These are phyloP conservation scores for Rhododendron ferrugineum DNA, from an alignment of 148 eudicot species.

Conservation along the genomic window DNA sequence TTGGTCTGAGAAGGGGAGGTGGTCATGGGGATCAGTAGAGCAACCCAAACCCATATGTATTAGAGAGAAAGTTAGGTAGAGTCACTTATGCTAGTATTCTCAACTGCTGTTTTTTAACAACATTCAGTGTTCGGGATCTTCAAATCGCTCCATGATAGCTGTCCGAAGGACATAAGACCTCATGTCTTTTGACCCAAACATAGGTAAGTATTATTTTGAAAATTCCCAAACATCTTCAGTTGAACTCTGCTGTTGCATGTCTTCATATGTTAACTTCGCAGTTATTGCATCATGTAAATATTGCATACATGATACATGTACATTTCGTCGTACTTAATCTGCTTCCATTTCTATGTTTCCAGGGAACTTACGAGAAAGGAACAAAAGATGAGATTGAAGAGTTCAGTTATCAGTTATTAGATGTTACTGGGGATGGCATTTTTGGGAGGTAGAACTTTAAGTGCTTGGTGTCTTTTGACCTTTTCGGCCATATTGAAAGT, in stretches of 20 bases:
- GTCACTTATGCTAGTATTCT: not conserved
- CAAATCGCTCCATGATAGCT: not conserved
- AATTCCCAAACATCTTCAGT: not conserved
- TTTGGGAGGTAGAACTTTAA: constrained; percentile 50
- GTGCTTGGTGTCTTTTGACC: not conserved
- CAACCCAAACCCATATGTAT: not conserved
- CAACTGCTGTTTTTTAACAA: not conserved
- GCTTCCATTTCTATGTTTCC: constrained; percentile 16
- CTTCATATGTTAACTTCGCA: not conserved
- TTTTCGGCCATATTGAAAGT: not conserved
- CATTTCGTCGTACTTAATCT: not conserved
- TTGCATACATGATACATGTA: not conserved
- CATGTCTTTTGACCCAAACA: not conserved
- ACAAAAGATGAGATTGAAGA: constrained; percentile 79
- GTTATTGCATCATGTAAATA: not conserved
- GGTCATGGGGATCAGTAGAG: not conserved
- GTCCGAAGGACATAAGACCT: not conserved
- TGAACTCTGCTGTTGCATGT: constrained; percentile 1
- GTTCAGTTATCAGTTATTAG: constrained; percentile 61
- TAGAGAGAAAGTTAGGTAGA: not conserved
- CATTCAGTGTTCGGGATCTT: not conserved
- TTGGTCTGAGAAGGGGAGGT: not conserved
- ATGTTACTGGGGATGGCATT: constrained; percentile 61
- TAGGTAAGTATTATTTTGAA: not conserved
- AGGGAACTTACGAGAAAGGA: constrained; percentile 94